Percentiles rank a stretch among this genome's conserved stretches.
Conservation (phyloP, 495 filamentous ascomycete species). For the Trichoderma parareesei region DNA sequence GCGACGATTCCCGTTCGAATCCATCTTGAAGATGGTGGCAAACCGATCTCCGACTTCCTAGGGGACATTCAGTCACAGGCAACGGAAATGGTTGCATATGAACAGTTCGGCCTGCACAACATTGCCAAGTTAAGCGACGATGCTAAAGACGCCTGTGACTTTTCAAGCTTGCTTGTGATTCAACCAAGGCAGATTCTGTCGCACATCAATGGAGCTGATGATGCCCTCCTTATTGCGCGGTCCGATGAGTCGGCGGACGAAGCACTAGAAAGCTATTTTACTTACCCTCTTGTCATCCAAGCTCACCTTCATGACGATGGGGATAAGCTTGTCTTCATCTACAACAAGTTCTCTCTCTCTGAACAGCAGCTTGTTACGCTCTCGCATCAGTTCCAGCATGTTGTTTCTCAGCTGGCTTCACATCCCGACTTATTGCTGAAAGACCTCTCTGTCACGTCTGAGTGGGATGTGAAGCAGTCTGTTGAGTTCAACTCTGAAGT, state of each 20-base stretch:
- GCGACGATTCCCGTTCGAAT: slow-evolving; percentile 6
- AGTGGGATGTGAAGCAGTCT: not conserved
- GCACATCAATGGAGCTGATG: not conserved
- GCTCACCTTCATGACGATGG: not conserved
- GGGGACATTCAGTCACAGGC: not conserved
- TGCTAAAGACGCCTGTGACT: slow-evolving; percentile 26
- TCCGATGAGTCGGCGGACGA: not conserved
- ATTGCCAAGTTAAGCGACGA: slow-evolving; percentile 14
- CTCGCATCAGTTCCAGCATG: slow-evolving; percentile 15
- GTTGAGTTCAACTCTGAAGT: not conserved
- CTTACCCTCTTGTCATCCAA: not conserved
- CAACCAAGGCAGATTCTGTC: slow-evolving; percentile 10
- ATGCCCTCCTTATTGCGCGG: not conserved
- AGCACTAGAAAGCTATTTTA: not conserved
- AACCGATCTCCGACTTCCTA: not conserved
- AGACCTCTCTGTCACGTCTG: not conserved
- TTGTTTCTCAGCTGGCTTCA: slow-evolving; percentile 11
- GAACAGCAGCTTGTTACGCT: slow-evolving; percentile 16
- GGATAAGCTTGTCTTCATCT: not conserved
- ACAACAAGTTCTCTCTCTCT: slow-evolving; percentile 15
- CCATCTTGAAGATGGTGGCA: not conserved
- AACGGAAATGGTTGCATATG: slow-evolving; percentile 1
- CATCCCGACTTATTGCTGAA: not conserved
- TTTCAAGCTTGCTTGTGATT: slow-evolving; percentile 8
- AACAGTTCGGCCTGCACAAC: slow-evolving; percentile 7